Conservation (phyloP, 2,329 filamentous ascomycete genomes). For the Sporothrix sp. region DNA sequence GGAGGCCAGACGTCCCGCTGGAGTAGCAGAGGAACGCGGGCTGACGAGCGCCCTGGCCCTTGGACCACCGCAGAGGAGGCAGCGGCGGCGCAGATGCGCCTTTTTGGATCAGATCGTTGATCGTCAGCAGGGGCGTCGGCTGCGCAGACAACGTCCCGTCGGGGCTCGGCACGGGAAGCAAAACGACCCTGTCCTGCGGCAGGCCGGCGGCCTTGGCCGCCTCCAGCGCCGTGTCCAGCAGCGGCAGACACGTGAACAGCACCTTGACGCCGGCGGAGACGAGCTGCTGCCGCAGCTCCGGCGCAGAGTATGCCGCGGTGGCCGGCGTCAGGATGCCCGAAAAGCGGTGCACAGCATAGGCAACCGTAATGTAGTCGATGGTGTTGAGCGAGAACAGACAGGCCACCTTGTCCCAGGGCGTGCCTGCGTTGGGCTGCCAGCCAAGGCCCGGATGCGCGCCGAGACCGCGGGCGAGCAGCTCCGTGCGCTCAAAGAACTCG, state of each 20-base stretch:
- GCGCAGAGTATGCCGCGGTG: slow-evolving; percentile 58
- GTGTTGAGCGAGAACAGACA: slow-evolving; percentile 65
- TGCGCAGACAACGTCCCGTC: slow-evolving; percentile 24
- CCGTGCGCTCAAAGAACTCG: slow-evolving; percentile 14
- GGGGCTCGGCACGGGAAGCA: slow-evolving; percentile 49
- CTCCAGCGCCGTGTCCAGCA: slow-evolving; percentile 51
- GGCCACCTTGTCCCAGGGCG: slow-evolving; percentile 68
- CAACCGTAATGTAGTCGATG: slow-evolving; percentile 48
- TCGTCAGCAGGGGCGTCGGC: slow-evolving; percentile 35
- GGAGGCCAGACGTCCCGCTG: slow-evolving; percentile 58
- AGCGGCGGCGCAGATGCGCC: slow-evolving; percentile 32
- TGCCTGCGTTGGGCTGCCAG: slow-evolving; percentile 57
- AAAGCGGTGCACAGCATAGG: slow-evolving; percentile 46
- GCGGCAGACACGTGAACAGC: slow-evolving; percentile 58
- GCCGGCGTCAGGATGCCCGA: slow-evolving; percentile 54
- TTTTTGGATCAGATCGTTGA: slow-evolving; percentile 48
- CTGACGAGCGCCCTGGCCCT: slow-evolving; percentile 48
- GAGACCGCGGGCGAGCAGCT: slow-evolving; percentile 35
- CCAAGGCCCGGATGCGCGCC: slow-evolving; percentile 49
- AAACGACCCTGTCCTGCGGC: slow-evolving; percentile 50
- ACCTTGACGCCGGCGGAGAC: slow-evolving; percentile 53
- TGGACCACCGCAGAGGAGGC: slow-evolving; percentile 39
- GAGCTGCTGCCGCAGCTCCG: slow-evolving; percentile 59
- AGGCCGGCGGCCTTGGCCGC: slow-evolving; percentile 53
- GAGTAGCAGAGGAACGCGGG: slow-evolving; percentile 61